Evolutionary conservation across 2,329 filamentous ascomycete species (phyloP).

Genomic region (Ilyonectria destructans): DNA sequence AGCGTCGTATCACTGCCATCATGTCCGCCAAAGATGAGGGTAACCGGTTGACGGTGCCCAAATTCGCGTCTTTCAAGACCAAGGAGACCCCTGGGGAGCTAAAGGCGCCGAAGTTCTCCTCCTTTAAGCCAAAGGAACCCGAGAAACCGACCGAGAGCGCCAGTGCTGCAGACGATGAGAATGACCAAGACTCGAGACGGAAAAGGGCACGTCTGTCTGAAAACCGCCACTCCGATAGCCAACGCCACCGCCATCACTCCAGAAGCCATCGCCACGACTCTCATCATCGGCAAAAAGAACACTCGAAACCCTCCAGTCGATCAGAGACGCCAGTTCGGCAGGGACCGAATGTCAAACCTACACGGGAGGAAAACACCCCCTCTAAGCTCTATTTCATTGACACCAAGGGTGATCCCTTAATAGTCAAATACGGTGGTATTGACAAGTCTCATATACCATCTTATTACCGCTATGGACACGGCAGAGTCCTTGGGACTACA

Average conservation of each 20-base stretch:
- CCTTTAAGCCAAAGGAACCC: slow-evolving; percentile 72
- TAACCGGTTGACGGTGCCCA: slow-evolving; percentile 67
- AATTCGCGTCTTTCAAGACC: slow-evolving; percentile 80
- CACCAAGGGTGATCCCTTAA: slow-evolving; percentile 82
- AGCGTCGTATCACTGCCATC: slow-evolving; percentile 22
- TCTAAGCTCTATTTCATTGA: slow-evolving; percentile 74
- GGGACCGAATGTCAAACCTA: slow-evolving; percentile 8
- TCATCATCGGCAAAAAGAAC: slow-evolving; percentile 34
- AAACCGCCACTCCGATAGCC: slow-evolving; percentile 38
- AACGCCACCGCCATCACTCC: slow-evolving; percentile 37
- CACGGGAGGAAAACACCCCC: slow-evolving; percentile 34
- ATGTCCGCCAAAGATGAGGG: slow-evolving; percentile 51
- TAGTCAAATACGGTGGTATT: slow-evolving; percentile 81
- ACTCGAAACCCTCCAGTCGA: slow-evolving; percentile 15
- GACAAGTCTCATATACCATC: slow-evolving; percentile 80
- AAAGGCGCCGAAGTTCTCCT: slow-evolving; percentile 77
- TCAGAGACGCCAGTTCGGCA: slow-evolving; percentile 30
- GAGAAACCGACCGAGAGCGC: slow-evolving; percentile 54
- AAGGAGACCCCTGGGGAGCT: slow-evolving; percentile 36
- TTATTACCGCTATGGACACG: slow-evolving; percentile 80
- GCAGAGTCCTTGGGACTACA: slow-evolving; percentile 79
- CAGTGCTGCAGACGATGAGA: slow-evolving; percentile 39
- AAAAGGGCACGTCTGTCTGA: slow-evolving; percentile 44
- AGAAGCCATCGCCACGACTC: slow-evolving; percentile 39
- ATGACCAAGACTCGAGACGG: slow-evolving; percentile 39